These are phyloP conservation scores for Monoraphidium neglectum DNA, from an alignment of 139 green algal species.

Conservation along the genomic window DNA sequence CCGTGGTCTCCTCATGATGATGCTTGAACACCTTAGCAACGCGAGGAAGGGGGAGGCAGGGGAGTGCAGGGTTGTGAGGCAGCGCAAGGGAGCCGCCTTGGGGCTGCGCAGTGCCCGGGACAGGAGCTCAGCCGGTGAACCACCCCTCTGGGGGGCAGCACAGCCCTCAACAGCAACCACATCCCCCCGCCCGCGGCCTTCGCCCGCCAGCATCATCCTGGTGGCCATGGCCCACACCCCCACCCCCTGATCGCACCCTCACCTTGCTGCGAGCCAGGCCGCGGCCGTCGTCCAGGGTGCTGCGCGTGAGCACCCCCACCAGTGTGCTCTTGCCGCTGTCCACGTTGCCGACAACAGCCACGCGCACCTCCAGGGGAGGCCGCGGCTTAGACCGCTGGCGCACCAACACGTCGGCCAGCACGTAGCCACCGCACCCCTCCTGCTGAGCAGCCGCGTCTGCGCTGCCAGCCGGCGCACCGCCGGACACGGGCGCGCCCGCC, in stretches of 20 bases:
- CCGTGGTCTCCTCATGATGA: slow-evolving; percentile 83
- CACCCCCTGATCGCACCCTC: neutral
- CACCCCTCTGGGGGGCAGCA: too few relatives aligned
- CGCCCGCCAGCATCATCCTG: neutral
- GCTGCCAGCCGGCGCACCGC: neutral
- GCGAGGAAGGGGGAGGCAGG: neutral
- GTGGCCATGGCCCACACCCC: slow-evolving; percentile 2
- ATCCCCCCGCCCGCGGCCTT: neutral
- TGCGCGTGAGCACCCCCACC: slow-evolving; percentile 86
- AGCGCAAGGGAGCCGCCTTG: too few relatives aligned
- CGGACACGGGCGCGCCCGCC: neutral
- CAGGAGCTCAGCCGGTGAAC: too few relatives aligned
- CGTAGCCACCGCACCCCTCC: neutral
- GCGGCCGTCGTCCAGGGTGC: slow-evolving; percentile 87
- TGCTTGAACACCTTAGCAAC: slow-evolving; percentile 96
- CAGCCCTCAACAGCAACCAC: neutral
- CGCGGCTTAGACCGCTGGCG: slow-evolving; percentile 33
- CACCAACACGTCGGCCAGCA: slow-evolving; percentile 58
- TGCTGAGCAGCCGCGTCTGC: neutral
- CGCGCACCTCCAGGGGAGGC: slow-evolving; percentile 72
- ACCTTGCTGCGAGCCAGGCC: slow-evolving; percentile 81
- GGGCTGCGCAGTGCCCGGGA: too few relatives aligned
- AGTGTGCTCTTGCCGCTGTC: slow-evolving; percentile 93
- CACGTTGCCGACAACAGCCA: slow-evolving; percentile 92
- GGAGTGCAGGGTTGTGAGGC: neutral